A percentile compares a stretch with the other conserved stretches of the same genome.
These are phyloP conservation scores for Syzygium malaccense DNA, from an alignment of 441 rosid species.

Conservation along the genomic window DNA sequence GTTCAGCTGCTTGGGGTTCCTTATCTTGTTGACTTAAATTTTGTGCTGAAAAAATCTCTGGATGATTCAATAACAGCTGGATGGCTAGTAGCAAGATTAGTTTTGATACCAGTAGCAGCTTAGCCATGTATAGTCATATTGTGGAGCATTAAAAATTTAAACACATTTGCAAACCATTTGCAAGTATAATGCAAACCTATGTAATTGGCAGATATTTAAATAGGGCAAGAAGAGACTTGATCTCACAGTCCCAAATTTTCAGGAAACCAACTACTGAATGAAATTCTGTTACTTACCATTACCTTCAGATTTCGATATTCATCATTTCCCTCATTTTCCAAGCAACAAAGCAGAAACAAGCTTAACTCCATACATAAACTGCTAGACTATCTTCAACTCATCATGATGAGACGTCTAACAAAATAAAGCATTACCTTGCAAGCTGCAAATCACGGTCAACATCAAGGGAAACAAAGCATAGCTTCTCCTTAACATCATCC, in stretches of 20 bases:
- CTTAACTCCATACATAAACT: not conserved
- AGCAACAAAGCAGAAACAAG: not conserved
- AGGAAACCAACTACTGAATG: not conserved
- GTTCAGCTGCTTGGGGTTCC: not conserved
- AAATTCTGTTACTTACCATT: not conserved
- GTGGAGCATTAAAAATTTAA: not conserved
- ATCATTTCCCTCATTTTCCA: not conserved
- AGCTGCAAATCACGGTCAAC: constrained; percentile 58
- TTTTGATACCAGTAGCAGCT: not conserved
- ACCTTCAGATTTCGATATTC: not conserved
- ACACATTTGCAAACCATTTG: not conserved
- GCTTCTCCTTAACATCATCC: constrained; percentile 94
- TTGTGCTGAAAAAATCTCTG: not conserved
- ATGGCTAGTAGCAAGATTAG: not conserved
- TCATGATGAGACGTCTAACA: not conserved
- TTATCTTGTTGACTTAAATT: not conserved
- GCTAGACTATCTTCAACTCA: not conserved
- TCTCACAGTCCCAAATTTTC: not conserved
- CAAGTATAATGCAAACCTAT: not conserved
- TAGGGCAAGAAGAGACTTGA: not conserved
- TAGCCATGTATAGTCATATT: not conserved
- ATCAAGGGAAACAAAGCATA: constrained; percentile 86
- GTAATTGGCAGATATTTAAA: not conserved
- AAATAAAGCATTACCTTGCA: constrained; percentile 33
- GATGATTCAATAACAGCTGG: not conserved